A percentile compares a stretch with the other conserved stretches of the same genome.
phyloP scores from a whole-genome alignment of 768 basidiomycete genomes.

The Udeniomyces megalosporus region DNA sequence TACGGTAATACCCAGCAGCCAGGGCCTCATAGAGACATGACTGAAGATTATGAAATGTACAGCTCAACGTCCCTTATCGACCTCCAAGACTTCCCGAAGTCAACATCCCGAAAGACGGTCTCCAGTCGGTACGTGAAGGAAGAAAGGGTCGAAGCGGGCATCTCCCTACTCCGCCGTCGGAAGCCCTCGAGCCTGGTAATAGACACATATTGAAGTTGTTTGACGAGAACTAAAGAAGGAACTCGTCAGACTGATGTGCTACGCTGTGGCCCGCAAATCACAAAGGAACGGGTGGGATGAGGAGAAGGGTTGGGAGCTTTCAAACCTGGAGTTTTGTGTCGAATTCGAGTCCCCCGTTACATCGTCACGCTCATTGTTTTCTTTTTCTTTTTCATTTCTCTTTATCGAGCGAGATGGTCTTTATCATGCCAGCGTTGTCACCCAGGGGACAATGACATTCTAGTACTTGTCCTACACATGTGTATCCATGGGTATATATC shows the following conservation, averaged over 20 bases:
- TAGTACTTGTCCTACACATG: neutral
- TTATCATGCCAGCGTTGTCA: too few relatives aligned
- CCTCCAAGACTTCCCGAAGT: neutral
- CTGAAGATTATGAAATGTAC: neutral
- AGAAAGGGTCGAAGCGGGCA: neutral
- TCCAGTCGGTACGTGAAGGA: neutral
- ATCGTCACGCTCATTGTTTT: too few relatives aligned
- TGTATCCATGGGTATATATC: neutral
- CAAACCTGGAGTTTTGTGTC: neutral
- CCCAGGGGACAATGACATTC: neutral
- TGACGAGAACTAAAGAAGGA: neutral
- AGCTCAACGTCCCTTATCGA: neutral
- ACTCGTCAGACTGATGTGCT: neutral
- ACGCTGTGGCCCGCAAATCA: neutral
- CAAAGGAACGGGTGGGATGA: neutral
- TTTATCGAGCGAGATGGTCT: too few relatives aligned
- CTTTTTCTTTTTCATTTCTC: too few relatives aligned
- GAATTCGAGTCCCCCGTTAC: too few relatives aligned
- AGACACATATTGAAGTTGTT: neutral
- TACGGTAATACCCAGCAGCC: conserved; percentile 1
- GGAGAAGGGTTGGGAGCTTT: too few relatives aligned
- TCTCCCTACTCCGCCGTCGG: conserved; percentile 8
- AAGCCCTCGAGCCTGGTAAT: conserved; percentile 2
- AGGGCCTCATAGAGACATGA: neutral
- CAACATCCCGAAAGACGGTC: conserved; percentile 4